Conservation (phyloP, 192 early-diverging fungal genomes). For the Rhizoclosmatium globosum region DNA sequence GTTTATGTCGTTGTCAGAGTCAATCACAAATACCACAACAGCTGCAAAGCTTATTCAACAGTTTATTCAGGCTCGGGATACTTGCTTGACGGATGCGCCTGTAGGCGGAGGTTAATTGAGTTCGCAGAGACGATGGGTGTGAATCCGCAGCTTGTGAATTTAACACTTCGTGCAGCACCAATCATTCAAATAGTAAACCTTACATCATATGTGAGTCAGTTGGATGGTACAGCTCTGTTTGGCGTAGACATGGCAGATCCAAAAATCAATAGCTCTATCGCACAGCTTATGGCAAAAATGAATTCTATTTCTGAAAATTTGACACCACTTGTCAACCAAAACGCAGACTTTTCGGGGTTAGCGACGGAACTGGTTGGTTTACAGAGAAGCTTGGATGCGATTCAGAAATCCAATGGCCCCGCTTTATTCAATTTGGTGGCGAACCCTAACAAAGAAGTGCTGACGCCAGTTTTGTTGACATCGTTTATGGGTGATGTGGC, state of each 20-base stretch:
- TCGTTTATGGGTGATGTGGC: neutral
- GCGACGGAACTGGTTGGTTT: too few relatives aligned
- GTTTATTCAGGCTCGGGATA: conserved; percentile 21
- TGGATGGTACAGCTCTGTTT: neutral
- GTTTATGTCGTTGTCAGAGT: neutral
- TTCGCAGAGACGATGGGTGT: neutral
- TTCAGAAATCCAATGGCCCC: neutral
- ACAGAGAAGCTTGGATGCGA: too few relatives aligned
- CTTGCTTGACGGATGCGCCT: neutral
- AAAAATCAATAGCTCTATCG: neutral
- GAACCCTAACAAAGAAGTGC: neutral
- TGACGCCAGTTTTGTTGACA: neutral
- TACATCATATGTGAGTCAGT: neutral
- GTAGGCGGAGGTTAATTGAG: neutral
- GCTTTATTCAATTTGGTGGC: neutral
- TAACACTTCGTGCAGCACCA: neutral
- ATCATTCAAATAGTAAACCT: neutral
- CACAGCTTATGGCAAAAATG: neutral
- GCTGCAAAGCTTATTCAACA: neutral
- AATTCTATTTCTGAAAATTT: neutral
- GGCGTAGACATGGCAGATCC: neutral
- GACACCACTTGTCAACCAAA: neutral
- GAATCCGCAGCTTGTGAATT: conserved; percentile 1
- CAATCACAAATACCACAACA: neutral
- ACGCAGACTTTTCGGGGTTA: neutral